Evolutionary conservation across 495 filamentous ascomycete genomes (phyloP).

Genomic region (Clavariopsis aquatica): DNA sequence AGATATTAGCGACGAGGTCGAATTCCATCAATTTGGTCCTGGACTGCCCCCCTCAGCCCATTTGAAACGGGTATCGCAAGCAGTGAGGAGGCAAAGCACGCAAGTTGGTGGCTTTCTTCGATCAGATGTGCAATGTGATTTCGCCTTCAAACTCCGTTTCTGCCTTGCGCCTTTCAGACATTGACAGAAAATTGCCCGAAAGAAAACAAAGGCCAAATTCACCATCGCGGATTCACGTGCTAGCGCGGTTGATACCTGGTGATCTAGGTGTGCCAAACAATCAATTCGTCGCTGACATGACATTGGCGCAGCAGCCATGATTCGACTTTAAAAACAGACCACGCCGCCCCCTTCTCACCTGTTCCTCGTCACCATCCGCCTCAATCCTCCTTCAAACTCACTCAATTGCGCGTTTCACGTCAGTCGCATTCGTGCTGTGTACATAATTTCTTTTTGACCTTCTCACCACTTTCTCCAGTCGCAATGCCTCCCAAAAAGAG

Average conservation of each 20-base stretch:
- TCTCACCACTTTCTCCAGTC: not conserved
- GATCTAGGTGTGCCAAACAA: not conserved
- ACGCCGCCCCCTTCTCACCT: not conserved
- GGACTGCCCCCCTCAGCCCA: not conserved
- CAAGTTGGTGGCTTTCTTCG: not conserved
- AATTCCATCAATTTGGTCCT: not conserved
- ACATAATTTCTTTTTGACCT: constrained; percentile 1
- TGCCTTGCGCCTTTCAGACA: not conserved
- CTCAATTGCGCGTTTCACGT: not conserved
- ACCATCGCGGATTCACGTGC: constrained; percentile 10
- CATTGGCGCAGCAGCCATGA: not conserved
- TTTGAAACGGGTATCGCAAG: no score
- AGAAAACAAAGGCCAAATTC: no score
- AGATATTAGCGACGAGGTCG: not conserved
- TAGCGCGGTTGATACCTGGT: constrained; percentile 5
- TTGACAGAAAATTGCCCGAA: no score
- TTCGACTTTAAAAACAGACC: not conserved
- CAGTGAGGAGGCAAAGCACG: not conserved
- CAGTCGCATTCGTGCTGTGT: constrained; percentile 2
- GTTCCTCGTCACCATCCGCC: constrained; percentile 1
- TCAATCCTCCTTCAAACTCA: not conserved
- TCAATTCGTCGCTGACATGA: constrained; percentile 9
- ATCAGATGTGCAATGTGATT: not conserved
- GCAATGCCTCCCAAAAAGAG: constrained; percentile 24
- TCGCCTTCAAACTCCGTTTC: not conserved